A percentile compares a stretch with the other conserved stretches of the same genome.
Evolutionary conservation across 306 rosid species (phyloP).

Genomic region (Carpinus viminea): DNA sequence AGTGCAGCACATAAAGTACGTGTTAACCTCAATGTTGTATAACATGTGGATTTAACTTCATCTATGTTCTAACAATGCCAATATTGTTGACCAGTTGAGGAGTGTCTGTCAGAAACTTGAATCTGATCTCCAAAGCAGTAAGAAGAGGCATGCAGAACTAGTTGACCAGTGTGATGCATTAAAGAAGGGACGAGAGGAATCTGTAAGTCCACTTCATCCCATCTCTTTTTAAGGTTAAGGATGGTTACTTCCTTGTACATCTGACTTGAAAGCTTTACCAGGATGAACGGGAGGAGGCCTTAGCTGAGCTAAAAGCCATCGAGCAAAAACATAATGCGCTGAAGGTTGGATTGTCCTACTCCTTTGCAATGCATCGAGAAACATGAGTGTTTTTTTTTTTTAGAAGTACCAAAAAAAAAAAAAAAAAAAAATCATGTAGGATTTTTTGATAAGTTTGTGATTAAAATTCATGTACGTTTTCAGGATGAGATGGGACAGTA

Average conservation of each 20-base stretch:
- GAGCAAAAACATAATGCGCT: slow-evolving; percentile 63
- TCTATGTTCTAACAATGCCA: neutral
- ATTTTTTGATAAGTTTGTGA: slow-evolving; percentile 13
- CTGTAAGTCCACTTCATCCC: slow-evolving; percentile 55
- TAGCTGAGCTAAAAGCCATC: slow-evolving; percentile 67
- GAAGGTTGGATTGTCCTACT: slow-evolving; percentile 56
- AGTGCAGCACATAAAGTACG: too few species aligned
- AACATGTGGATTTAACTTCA: slow-evolving; percentile 13
- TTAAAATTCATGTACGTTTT: slow-evolving; percentile 25
- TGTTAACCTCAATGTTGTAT: neutral
- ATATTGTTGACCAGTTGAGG: slow-evolving; percentile 61
- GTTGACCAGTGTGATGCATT: slow-evolving; percentile 60
- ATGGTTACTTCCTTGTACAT: slow-evolving; percentile 18
- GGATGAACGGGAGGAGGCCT: slow-evolving; percentile 85
- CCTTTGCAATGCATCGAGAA: slow-evolving; percentile 10
- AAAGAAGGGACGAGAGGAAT: slow-evolving; percentile 89
- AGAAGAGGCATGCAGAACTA: slow-evolving; percentile 63
- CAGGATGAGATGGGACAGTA: slow-evolving; percentile 80
- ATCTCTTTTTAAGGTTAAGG: slow-evolving; percentile 15
- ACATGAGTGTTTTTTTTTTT: neutral
- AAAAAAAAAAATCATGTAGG: too few species aligned
- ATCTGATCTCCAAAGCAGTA: slow-evolving; percentile 64
- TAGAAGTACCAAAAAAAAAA: too few species aligned
- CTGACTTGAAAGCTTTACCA: slow-evolving; percentile 26
- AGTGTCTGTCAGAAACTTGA: slow-evolving; percentile 74